Base-by-base conservation (phyloP, 2,329 filamentous ascomycete species). In the Trichoderma brevicompactum region DNA sequence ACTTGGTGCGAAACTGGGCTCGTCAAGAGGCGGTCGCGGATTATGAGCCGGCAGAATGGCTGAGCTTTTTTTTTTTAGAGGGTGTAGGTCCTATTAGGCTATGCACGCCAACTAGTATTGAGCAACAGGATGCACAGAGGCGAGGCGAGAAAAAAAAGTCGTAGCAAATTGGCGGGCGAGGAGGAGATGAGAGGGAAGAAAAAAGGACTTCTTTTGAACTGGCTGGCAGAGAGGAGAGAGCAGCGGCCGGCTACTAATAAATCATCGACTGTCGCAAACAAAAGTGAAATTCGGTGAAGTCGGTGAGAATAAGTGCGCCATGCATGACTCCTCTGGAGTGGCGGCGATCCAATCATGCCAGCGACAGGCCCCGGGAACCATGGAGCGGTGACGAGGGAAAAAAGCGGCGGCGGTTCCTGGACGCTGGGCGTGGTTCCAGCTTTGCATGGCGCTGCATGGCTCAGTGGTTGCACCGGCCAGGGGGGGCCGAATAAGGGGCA, bases 241-340 rank as follows among this genome's bases (percentile, higher is more conserved):
- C 55, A 61, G 64, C 46, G 17, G 56, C 56, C 34, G 34, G 50
- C 40, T 62, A 62, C 62, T 59, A 54, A 48, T 62, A 62, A 52
- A 32, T 41, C 40, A n/a, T 62, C 65, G 23, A 28, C 23, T 28
- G 23, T 28, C 23, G 23, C 23, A 28, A 66, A 66, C 64, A 50
- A 66, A 64, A 38, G 49, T 64, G 64, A 68, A 66, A 66, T 74
- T 74, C 73, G 73, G 72, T 74, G 73, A 74, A 74, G 73, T 74
- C 73, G 73, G 73, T 74, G 72, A 72, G 66, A 61, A 61, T 23
- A 54, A 65, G 65, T 63, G 67, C 67, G 70, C 63, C 60, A 66
- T 66, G 65, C 65, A 65, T 66, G 65, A 60, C 61, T 65, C 65
- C 59, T 65, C 49, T 23, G 19, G 32, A 65, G 65, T 67, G 66